These are phyloP conservation scores for Chlorociboria aeruginascens DNA, from an alignment of 495 filamentous ascomycete genomes.

Conservation along the genomic window DNA sequence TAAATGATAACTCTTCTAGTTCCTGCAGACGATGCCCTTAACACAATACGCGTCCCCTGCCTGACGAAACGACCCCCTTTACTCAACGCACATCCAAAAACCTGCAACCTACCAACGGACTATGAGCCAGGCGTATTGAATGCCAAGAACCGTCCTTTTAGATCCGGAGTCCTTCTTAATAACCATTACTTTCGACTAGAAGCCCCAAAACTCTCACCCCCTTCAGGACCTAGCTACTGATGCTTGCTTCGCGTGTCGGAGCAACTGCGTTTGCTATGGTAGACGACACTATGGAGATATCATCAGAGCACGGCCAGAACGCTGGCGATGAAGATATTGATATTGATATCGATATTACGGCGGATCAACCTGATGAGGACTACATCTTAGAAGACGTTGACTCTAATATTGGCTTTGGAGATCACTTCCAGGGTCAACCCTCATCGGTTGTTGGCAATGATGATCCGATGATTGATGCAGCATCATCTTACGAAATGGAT, in stretches of 20 bases:
- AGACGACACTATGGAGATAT: slow-evolving; percentile 42
- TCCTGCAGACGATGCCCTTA: no score
- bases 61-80: no score
- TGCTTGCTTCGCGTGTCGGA: slow-evolving; percentile 1
- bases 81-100: no score
- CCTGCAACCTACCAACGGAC: no score
- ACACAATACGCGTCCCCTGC: no score
- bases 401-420: slow-evolving; percentile 15
- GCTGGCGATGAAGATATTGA: slow-evolving; percentile 54
- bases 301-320: slow-evolving; percentile 30
- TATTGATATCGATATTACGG: slow-evolving; percentile 59
- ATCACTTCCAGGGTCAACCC: slow-evolving; percentile 6
- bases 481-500: slow-evolving; percentile 24
- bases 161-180: no score
- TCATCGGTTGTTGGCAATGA: slow-evolving; percentile 23
- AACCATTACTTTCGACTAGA: no score
- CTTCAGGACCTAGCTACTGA: not conserved
- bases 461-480: slow-evolving; percentile 38
- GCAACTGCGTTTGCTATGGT: slow-evolving; percentile 31
- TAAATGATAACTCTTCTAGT: no score
- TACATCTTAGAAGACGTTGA: slow-evolving; percentile 42
- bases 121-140: no score
- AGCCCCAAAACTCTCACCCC: no score
- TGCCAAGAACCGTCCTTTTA: no score
- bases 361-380: slow-evolving; percentile 43